Base-by-base conservation (phyloP, 2,329 filamentous ascomycete genomes). In the Monosporascus sp. region DNA sequence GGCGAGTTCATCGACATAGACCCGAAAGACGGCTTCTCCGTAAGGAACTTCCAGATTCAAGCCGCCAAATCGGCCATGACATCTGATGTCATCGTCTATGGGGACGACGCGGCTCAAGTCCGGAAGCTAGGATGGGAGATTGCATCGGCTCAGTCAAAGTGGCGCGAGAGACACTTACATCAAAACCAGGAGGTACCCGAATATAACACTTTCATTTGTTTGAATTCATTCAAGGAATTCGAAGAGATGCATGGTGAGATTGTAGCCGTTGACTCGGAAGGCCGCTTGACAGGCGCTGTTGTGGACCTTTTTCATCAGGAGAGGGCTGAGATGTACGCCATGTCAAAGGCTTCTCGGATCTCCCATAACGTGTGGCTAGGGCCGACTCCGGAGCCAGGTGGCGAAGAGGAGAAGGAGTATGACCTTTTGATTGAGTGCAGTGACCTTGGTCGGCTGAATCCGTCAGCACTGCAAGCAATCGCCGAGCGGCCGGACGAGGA, bases 11-110 rank as follows among this genome's bases (percentile, higher is more conserved):
- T 91, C 56, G 90, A 96, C 44, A 81, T 87, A 41, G 94, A 99
- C 66, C 94, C 94, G 1, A 82, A 76, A 52, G 90, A 96, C 60
- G 94, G 94, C 8, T 97, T 97, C 67, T 96, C 91, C 5, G 92
- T 97, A 44, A 85, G 94, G 46, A 97, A 97, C 69, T 99, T 99
- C 67, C 93, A 97, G 64, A 97, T 97, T 40, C 94, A 99, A 70
- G 82, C 90, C 0, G 88, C 88, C 54, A 99, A 99, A 70, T 76
- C 90, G 59, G 92, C 92, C 52, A 84, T 88, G 59, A 82, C 94
- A 8, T 97, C 92, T 1, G 94, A 99, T 68, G 90, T 99, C 59
- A 81, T 99, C 41, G 83, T 99, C 1, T 99, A 99, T 67, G 91
- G 91, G 14, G 88, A 93, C 52, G 82, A 90, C 59, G 73, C 77